phyloP scores from a whole-genome alignment of 1,284 basidiomycete genomes.

The Naganishia albida region DNA sequence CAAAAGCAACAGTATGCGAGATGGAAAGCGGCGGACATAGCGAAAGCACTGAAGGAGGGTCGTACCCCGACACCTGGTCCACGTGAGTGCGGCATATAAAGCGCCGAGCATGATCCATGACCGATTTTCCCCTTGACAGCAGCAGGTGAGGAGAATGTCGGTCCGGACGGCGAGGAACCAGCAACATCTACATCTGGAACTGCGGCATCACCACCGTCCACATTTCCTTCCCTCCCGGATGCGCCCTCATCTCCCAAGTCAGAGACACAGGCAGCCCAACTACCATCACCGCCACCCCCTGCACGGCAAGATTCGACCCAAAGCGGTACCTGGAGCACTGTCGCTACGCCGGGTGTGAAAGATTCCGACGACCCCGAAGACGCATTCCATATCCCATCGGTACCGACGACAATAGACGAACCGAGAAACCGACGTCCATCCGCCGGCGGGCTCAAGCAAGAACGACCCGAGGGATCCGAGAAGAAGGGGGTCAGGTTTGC shows the following conservation, averaged over 20 bases:
- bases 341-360: slow-evolving; percentile 49
- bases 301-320: slow-evolving; percentile 13
- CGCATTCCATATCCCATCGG: slow-evolving; percentile 1
- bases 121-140: background rate
- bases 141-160: slow-evolving; percentile 15
- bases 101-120: background rate
- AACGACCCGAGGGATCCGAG: slow-evolving; percentile 29
- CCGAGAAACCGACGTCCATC: background rate
- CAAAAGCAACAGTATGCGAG: slow-evolving; percentile 54
- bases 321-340: slow-evolving; percentile 48
- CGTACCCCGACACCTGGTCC: slow-evolving; percentile 49
- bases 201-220: background rate
- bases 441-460: background rate
- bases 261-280: background rate
- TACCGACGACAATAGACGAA: background rate
- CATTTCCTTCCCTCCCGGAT: slow-evolving; percentile 1
- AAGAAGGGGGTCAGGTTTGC: slow-evolving; percentile 50
- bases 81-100: slow-evolving; percentile 40
- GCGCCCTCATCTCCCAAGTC: background rate
- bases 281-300: background rate
- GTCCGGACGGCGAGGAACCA: background rate
- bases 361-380: background rate
- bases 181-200: background rate
- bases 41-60: slow-evolving; percentile 52
- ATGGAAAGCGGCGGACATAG: slow-evolving; percentile 55